Evolutionary conservation across 495 filamentous ascomycete genomes (phyloP).

Genomic region (Xylaria venustula): DNA sequence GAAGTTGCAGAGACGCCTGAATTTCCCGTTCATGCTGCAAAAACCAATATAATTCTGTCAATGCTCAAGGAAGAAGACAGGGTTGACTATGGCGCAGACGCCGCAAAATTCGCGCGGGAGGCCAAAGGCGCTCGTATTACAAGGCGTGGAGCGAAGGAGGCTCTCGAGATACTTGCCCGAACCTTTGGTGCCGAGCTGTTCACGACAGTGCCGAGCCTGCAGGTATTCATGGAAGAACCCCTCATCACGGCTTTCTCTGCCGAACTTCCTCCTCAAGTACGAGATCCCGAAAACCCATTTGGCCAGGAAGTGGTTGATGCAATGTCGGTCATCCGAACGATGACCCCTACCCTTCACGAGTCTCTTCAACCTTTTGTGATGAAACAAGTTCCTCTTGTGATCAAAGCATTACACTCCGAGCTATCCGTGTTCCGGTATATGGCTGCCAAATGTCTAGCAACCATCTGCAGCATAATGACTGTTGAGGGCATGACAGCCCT

Average conservation of each 20-base stretch:
- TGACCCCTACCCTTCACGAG: slow-evolving; percentile 77
- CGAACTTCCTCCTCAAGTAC: slow-evolving; percentile 69
- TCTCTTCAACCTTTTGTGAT: slow-evolving; percentile 75
- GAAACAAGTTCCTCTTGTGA: slow-evolving; percentile 78
- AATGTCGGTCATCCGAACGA: slow-evolving; percentile 85
- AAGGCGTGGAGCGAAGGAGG: slow-evolving; percentile 89
- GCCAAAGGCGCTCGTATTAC: slow-evolving; percentile 83
- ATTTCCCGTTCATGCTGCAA: slow-evolving; percentile 72
- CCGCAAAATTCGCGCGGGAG: slow-evolving; percentile 82
- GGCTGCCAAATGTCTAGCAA: slow-evolving; percentile 95
- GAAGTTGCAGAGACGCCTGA: slow-evolving; percentile 97
- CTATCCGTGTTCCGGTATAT: slow-evolving; percentile 92
- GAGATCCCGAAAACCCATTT: slow-evolving; percentile 63
- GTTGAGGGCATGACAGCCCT: slow-evolving; percentile 94
- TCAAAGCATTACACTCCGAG: slow-evolving; percentile 79
- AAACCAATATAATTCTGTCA: slow-evolving; percentile 79
- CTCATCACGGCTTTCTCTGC: slow-evolving; percentile 69
- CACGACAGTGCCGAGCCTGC: slow-evolving; percentile 75
- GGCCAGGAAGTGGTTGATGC: slow-evolving; percentile 93
- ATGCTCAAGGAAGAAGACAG: slow-evolving; percentile 96
- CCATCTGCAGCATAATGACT: slow-evolving; percentile 92
- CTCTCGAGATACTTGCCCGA: slow-evolving; percentile 78
- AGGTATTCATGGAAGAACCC: slow-evolving; percentile 74
- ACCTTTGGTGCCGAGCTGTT: slow-evolving; percentile 77
- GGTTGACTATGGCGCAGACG: slow-evolving; percentile 79